Base-by-base conservation (phyloP, 2,329 filamentous ascomycete genomes). In the Dactylellina leptospora region DNA sequence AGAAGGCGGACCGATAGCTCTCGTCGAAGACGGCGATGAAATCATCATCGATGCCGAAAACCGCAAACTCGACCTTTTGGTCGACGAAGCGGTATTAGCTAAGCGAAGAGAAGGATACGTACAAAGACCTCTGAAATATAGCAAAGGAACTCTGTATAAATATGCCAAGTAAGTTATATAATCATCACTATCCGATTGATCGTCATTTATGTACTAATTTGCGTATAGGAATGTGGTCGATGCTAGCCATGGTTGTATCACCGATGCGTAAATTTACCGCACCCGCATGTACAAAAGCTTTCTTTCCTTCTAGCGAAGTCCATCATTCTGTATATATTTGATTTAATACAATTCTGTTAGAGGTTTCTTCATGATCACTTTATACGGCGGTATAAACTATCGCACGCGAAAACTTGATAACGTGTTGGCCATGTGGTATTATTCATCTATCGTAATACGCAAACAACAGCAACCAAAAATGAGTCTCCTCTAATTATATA, bases 1-100 rank as follows among this genome's bases (percentile, higher is more conserved):
- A 76, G 84, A 83, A 61, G 85, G 85, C 47, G 85, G 85, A 1
- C 85, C 85, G 0, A 86, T 87, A 68, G 85, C 83, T 10, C 79
- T 87, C 40, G 85, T 87, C 0, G 77, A 81, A 58, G 84, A 87
- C 75, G 85, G 85, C 2, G 85, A 87, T 75, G 82, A 82, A 58
- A 85, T 87, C 74, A 81, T 82, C n/a, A 87, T 87, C 74, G 85
- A 87, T 79, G 84, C 85, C 0, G 85, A 87, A 75, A 82, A 80
- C 36, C 81, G 83, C 47, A 81, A 83, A 71, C 79, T 87, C 59
- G 84, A 86, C 76, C 78, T 86, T 13, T 76, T 82, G 55, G 81
- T 85, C 13, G 80, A 80, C 23, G 83, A 84, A 53, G 80, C 81
- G 68, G 84, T 85, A 76, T 76, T 87, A 70, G 82, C 80, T 25